Conservation (phyloP, 768 basidiomycete genomes). For the Ephemerocybe angulata region DNA sequence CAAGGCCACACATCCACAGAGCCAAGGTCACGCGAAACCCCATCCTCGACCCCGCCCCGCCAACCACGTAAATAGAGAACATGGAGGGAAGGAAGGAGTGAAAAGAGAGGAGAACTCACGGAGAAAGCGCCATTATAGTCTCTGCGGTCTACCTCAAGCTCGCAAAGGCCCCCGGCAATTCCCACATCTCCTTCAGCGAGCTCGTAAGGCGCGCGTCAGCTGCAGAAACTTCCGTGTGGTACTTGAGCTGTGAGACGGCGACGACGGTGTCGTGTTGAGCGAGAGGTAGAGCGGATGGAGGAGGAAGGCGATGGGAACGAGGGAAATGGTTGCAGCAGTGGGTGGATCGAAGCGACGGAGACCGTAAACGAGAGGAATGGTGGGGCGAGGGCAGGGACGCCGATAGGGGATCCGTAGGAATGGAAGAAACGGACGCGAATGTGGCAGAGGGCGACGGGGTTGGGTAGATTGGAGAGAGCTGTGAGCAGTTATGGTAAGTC, state of each 20-base stretch:
- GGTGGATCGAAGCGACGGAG: not conserved
- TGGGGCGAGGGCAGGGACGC: not conserved
- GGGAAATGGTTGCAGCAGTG: not conserved
- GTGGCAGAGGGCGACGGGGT: not conserved
- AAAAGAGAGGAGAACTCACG: slow-evolving; percentile 41
- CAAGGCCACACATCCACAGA: too few species aligned
- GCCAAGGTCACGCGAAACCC: too few species aligned
- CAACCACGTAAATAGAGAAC: too few species aligned
- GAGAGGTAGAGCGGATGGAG: not conserved
- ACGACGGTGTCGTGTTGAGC: not conserved
- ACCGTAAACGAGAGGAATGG: not conserved
- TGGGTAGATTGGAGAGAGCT: not conserved
- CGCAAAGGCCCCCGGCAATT: slow-evolving; percentile 92
- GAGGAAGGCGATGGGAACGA: not conserved
- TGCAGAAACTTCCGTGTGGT: slow-evolving; percentile 70
- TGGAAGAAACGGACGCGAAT: not conserved
- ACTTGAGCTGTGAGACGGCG: slow-evolving; percentile 32
- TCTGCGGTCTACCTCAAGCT: slow-evolving; percentile 74
- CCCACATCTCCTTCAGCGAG: slow-evolving; percentile 94
- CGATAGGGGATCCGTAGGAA: not conserved
- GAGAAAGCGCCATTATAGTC: slow-evolving; percentile 84
- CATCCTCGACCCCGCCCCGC: too few species aligned
- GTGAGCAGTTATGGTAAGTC: not conserved
- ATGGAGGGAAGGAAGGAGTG: not conserved
- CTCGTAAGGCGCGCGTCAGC: slow-evolving; percentile 79